Conservation (phyloP, 1,139 yeast genomes). For the Diutina ranongensis region DNA sequence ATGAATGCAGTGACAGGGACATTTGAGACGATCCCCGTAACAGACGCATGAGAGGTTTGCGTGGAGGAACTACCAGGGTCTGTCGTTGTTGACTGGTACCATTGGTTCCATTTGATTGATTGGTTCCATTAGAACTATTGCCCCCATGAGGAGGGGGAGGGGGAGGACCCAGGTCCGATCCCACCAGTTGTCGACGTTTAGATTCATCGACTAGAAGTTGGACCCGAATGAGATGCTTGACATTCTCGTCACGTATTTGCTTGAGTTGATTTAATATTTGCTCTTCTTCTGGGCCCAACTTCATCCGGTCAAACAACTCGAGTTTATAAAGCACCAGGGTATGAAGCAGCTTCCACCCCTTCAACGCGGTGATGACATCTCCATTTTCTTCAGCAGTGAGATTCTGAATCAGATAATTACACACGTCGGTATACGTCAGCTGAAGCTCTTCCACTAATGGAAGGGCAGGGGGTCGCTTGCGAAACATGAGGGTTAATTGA, state of each 20-base stretch:
- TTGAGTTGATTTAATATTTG: slow-evolving; percentile 33
- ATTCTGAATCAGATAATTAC: slow-evolving; percentile 45
- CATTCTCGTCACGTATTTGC: slow-evolving; percentile 41
- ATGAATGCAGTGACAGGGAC: neutral
- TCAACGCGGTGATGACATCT: slow-evolving; percentile 42
- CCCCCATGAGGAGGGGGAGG: slow-evolving; percentile 1
- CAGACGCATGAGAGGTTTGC: neutral
- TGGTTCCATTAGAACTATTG: neutral
- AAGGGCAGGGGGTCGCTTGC: slow-evolving; percentile 46
- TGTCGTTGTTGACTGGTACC: neutral
- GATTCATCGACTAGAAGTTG: slow-evolving; percentile 31
- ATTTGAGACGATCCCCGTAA: neutral
- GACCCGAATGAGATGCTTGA: slow-evolving; percentile 31
- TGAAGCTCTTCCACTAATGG: slow-evolving; percentile 44
- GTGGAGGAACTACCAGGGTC: neutral
- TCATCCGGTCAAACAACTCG: slow-evolving; percentile 39
- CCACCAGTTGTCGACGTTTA: slow-evolving; percentile 7
- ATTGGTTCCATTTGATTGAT: neutral
- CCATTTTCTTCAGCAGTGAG: slow-evolving; percentile 45
- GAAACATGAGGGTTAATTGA: slow-evolving; percentile 17
- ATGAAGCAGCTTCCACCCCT: slow-evolving; percentile 64
- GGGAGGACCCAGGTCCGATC: slow-evolving; percentile 4
- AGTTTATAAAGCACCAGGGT: slow-evolving; percentile 46
- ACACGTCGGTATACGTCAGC: slow-evolving; percentile 50
- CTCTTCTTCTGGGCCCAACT: slow-evolving; percentile 29